Evolutionary conservation across 169 alveolate species (phyloP).

Genomic region (Ichthyophthirius multifiliis): DNA sequence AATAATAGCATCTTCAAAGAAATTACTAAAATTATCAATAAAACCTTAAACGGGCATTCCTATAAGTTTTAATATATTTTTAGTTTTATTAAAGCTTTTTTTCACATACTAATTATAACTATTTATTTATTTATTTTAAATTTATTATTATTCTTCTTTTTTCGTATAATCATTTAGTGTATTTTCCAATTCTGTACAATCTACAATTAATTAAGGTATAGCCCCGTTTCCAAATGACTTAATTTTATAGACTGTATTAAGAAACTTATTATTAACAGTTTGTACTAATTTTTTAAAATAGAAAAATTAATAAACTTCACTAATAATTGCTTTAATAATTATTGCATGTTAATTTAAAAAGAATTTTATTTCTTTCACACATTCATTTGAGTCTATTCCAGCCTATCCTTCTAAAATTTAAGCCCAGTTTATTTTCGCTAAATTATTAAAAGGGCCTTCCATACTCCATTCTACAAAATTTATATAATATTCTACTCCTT

Average conservation of each 20-base stretch:
- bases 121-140: neutral
- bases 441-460: conserved; percentile 6
- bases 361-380: neutral
- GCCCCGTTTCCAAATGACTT: conserved; percentile 16
- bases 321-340: neutral
- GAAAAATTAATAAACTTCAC: conserved; percentile 28
- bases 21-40: conserved; percentile 15
- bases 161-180: neutral
- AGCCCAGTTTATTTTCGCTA: conserved; percentile 29
- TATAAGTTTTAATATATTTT: conserved; percentile 34
- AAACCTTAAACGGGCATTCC: conserved; percentile 19
- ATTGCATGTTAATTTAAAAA: neutral
- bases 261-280: conserved; percentile 4
- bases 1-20: conserved; percentile 18
- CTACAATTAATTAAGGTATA: conserved; percentile 11
- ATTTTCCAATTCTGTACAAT: neutral
- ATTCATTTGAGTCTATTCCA: conserved; percentile 11
- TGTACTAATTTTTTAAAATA: conserved; percentile 39
- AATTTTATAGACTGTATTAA: conserved; percentile 30
- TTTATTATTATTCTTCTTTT: neutral
- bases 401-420: conserved; percentile 16
- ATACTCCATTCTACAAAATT: conserved; percentile 15
- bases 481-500: conserved; percentile 17
- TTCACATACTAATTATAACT: conserved; percentile 12
- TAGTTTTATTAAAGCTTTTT: conserved; percentile 14